A percentile compares a stretch with the other conserved stretches of the same genome.
Evolutionary conservation across 2,329 filamentous ascomycete genomes (phyloP).

Genomic region (Botrytis paeoniae): DNA sequence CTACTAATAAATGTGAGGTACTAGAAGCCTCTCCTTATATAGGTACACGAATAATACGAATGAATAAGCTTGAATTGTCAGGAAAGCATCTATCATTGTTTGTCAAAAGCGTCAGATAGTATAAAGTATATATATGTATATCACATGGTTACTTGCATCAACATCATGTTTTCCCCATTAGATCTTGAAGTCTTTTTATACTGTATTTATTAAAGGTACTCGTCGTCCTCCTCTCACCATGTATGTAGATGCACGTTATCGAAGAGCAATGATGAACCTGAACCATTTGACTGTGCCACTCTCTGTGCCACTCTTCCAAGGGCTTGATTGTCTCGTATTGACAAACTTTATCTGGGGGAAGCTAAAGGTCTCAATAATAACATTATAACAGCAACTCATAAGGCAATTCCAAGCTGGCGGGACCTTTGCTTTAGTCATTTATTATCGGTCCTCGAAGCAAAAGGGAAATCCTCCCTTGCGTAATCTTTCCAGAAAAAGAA

Average conservation of each 20-base stretch:
- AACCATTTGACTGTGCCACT: neutral
- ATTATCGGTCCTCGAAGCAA: neutral
- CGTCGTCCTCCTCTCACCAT: neutral
- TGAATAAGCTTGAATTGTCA: too few relatives aligned
- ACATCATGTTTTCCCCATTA: neutral
- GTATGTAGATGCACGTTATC: too few relatives aligned
- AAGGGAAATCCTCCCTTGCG: slow-evolving; percentile 1
- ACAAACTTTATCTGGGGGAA: slow-evolving; percentile 1
- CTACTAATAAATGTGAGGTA: neutral
- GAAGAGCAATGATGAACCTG: too few relatives aligned
- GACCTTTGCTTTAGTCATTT: neutral
- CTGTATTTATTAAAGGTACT: neutral
- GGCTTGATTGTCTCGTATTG: neutral
- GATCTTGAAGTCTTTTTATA: neutral
- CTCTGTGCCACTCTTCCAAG: neutral
- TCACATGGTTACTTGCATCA: neutral
- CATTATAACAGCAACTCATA: neutral
- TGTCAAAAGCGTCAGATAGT: neutral
- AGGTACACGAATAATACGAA: too few relatives aligned
- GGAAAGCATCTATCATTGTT: neutral
- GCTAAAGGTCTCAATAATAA: neutral
- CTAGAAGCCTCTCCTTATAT: neutral
- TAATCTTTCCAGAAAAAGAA: neutral
- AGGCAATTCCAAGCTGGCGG: neutral
- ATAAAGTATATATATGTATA: too few relatives aligned